Conservation (phyloP, 768 basidiomycete genomes). For the Lentinula detonsa region DNA sequence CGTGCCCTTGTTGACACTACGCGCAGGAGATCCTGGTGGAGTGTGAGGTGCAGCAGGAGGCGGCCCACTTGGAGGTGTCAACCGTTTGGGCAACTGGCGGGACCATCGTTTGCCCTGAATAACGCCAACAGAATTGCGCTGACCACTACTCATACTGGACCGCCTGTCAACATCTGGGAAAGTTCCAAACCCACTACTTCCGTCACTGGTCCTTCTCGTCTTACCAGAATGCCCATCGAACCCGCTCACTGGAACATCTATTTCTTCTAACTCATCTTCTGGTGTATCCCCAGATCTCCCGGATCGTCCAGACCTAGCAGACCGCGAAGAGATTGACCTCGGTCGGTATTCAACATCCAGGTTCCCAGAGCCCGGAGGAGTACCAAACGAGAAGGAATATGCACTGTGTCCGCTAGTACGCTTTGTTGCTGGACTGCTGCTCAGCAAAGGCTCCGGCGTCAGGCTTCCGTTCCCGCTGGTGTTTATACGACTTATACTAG, state of each 20-base stretch:
- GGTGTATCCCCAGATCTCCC: not conserved
- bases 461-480: not conserved
- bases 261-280: not conserved
- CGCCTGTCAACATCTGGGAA: not conserved
- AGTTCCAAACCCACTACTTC: not conserved
- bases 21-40: slow-evolving; percentile 14
- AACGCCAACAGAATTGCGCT: not conserved
- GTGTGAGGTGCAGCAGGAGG: slow-evolving; percentile 40
- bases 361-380: slow-evolving; percentile 1
- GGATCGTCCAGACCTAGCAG: not conserved
- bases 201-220: not conserved
- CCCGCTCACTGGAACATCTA: not conserved
- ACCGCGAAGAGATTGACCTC: not conserved
- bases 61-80: slow-evolving; percentile 56
- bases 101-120: slow-evolving; percentile 44
- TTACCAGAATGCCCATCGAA: not conserved
- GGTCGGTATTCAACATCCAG: not conserved
- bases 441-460: not conserved
- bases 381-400: slow-evolving; percentile 3
- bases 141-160: not conserved
- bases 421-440: not conserved
- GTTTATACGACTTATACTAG: slow-evolving; percentile 1
- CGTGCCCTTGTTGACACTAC: not conserved
- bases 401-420: not conserved
- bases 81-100: slow-evolving; percentile 45